Conservation (phyloP, 164 flowering plant genomes). For the Macadamia integrifolia region DNA sequence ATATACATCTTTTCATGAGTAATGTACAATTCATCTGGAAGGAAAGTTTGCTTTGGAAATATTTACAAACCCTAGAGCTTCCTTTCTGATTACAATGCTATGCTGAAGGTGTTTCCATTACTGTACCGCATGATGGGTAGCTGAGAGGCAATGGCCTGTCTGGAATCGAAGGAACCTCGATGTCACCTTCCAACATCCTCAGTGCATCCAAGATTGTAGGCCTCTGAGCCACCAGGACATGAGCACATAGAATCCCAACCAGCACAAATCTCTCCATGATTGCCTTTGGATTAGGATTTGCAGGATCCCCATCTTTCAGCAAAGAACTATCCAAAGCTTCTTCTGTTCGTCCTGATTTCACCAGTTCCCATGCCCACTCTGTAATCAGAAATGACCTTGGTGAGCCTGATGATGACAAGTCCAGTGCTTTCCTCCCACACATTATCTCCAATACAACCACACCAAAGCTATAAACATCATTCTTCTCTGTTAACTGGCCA, state of each 20-base stretch:
- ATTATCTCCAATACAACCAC: constrained; percentile 26
- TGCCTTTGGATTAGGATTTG: constrained; percentile 5
- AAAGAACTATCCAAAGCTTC: constrained; percentile 16
- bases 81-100: too few species aligned
- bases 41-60: too few species aligned
- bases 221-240: constrained; percentile 31
- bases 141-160: constrained; percentile 26
- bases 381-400: constrained; percentile 16
- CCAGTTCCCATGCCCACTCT: constrained; percentile 27
- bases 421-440: constrained; percentile 28
- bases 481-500: constrained; percentile 32
- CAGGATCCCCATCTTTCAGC: constrained; percentile 1
- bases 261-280: constrained; percentile 27
- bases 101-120: too few species aligned
- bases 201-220: constrained; percentile 30
- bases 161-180: constrained; percentile 23
- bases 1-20: too few species aligned
- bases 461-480: constrained; percentile 35
- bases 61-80: too few species aligned
- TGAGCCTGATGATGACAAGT: constrained; percentile 3
- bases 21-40: too few species aligned
- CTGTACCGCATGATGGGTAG: background rate
- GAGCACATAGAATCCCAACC: constrained; percentile 29
- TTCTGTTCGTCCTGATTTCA: constrained; percentile 16
- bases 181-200: constrained; percentile 36